Base-by-base conservation (phyloP, 306 rosid genomes). In the Casuarina glauca region DNA sequence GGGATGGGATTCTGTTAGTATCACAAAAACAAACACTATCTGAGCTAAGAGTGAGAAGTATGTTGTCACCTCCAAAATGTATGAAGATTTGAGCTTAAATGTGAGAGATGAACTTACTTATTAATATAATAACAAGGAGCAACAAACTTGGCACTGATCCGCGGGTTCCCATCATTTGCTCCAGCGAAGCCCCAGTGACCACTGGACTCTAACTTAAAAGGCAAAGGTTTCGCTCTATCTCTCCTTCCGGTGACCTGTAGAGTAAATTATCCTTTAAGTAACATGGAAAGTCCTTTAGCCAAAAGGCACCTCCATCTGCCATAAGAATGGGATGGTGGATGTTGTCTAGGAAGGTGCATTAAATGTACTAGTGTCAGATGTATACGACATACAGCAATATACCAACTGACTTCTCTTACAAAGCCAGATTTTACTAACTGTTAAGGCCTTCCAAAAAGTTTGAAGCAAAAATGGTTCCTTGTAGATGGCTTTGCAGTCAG, bases 181-280 rank as follows among this genome's bases (percentile, higher is more conserved):
- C 98, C 98, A 42, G 90, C 84, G 77, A 95, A 95, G 35, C 98
- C 98, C 97, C 97, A 90, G 3, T 87, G 81, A 58, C 98, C 93
- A 49, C 84, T 80, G 20, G 78, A 67, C 71, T 91, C 98, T 86
- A 92, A 70, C 86, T 88, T 95, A 86, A 95, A 95, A 60, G 97
- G 90, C 82, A 92, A 81, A 60, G 98, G 91, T 82, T 95, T 95
- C 19, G 98, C 98, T 84, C 97, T 90, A 52, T 95, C 98, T 83
- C 98, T 88, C 84, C 98, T 88, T 80, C 98, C 98, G 67, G 98
- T 92, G 78, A 95, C 98, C 98, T 95, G 91, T 55, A 73, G 63
- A 81, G 74, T 68, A 73, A 76, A 57, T 82, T 20, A 62, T 79
- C 26, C 69, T 36, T 32, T 78, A 13, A 79, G 72, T 39, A 26